Percentiles rank a stretch among this genome's conserved stretches.
Conservation (phyloP, 1,284 basidiomycete genomes). For the Tausonia pullulans region DNA sequence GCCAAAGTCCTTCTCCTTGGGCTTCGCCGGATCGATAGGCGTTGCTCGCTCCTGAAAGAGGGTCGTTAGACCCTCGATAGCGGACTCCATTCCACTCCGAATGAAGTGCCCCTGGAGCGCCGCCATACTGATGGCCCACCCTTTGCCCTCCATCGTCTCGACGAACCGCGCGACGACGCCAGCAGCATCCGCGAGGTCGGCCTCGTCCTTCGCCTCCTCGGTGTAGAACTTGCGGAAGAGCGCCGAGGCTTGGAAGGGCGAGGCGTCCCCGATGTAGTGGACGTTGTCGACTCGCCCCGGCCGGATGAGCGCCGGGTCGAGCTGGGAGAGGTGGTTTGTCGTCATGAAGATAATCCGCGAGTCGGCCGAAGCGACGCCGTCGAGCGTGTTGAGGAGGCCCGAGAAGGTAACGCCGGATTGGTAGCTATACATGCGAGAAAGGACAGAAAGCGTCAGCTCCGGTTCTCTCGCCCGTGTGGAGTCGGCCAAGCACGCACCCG, state of each 20-base stretch:
- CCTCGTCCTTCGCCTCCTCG: conserved; percentile 25
- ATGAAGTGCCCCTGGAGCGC: conserved; percentile 88
- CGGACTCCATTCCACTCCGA: conserved; percentile 29
- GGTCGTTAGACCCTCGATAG: not conserved
- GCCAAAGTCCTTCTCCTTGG: not conserved
- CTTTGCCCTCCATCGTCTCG: conserved; percentile 43
- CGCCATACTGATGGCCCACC: conserved; percentile 75
- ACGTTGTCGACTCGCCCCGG: conserved; percentile 88
- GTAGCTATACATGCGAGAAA: conserved; percentile 45
- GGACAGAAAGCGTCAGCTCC: not conserved
- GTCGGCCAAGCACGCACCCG: conserved; percentile 44
- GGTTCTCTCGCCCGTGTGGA: not conserved
- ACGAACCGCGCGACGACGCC: conserved; percentile 45
- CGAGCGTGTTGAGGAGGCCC: conserved; percentile 90
- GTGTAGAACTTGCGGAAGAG: conserved; percentile 79
- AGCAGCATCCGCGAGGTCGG: conserved; percentile 38
- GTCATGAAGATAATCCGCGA: conserved; percentile 99
- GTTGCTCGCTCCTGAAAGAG: conserved; percentile 9
- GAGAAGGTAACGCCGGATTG: conserved; percentile 95
- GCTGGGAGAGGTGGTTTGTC: conserved; percentile 69
- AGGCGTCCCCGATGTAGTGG: conserved; percentile 78
- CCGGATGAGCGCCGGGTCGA: conserved; percentile 75
- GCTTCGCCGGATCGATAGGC: not conserved
- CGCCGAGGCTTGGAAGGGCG: conserved; percentile 61
- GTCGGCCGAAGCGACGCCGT: conserved; percentile 93